Conservation (phyloP, 2,329 filamentous ascomycete genomes). For the Grosmannia clavigera region DNA sequence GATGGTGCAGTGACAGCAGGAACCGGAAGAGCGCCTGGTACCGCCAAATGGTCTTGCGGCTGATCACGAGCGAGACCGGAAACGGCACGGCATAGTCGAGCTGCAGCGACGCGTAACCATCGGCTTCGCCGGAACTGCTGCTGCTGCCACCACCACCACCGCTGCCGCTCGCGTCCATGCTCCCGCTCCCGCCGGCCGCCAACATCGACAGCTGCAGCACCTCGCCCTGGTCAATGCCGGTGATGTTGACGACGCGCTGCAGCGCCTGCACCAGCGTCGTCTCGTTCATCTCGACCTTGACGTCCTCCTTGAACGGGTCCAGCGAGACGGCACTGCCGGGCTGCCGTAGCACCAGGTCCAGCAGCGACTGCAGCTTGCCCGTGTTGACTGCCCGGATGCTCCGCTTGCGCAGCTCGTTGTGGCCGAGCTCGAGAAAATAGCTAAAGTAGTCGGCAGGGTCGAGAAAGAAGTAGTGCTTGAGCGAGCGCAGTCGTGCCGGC, state of each 20-base stretch:
- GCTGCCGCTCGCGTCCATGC: constrained; percentile 39
- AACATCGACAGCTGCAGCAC: constrained; percentile 59
- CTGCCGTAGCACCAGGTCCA: constrained; percentile 94
- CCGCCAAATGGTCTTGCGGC: constrained; percentile 88
- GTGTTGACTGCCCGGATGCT: constrained; percentile 81
- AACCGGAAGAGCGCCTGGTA: constrained; percentile 96
- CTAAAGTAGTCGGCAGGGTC: constrained; percentile 97
- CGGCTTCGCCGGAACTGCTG: constrained; percentile 75
- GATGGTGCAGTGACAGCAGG: constrained; percentile 74
- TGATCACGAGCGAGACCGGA: constrained; percentile 88
- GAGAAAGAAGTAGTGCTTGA: constrained; percentile 99
- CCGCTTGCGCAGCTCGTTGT: constrained; percentile 87
- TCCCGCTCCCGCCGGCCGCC: constrained; percentile 39
- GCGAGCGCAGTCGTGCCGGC: constrained; percentile 70
- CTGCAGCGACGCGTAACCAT: constrained; percentile 83
- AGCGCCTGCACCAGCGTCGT: constrained; percentile 85
- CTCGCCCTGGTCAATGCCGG: constrained; percentile 84
- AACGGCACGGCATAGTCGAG: constrained; percentile 93
- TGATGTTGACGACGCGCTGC: constrained; percentile 93
- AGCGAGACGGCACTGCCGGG: constrained; percentile 86
- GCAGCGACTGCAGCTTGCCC: constrained; percentile 81
- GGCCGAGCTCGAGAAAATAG: constrained; percentile 86
- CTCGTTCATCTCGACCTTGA: constrained; percentile 96
- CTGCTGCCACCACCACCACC: constrained; percentile 45
- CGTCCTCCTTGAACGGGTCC: constrained; percentile 96